These are phyloP conservation scores for Colletotrichum gigasporum DNA, from an alignment of 2,329 filamentous ascomycete genomes.

Conservation along the genomic window DNA sequence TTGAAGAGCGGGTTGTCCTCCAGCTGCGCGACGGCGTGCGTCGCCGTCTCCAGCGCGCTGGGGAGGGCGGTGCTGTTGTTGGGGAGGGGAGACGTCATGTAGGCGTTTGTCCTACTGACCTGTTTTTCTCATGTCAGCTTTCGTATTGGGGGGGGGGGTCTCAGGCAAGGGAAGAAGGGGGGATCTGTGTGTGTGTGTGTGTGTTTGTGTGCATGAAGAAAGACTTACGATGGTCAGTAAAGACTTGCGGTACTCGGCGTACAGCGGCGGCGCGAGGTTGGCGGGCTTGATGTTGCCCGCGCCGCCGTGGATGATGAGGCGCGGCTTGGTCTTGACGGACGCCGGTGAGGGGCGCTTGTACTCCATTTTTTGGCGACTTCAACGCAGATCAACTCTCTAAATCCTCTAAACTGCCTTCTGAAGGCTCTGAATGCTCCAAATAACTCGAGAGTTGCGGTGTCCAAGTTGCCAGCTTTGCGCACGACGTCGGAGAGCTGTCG, in stretches of 20 bases:
- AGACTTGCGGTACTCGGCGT: constrained; percentile 65
- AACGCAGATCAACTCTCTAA: no score
- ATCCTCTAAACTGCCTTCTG: no score
- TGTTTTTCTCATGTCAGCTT: constrained; percentile 34
- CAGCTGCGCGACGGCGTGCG: constrained; percentile 77
- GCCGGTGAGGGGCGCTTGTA: constrained; percentile 42
- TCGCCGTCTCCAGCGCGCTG: constrained; percentile 77
- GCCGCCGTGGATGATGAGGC: constrained; percentile 77
- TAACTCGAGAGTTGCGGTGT: no score
- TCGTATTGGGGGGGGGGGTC: not conserved
- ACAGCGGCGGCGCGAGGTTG: constrained; percentile 66
- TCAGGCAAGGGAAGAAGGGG: no score
- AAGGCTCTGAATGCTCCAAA: no score
- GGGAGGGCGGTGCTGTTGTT: constrained; percentile 42
- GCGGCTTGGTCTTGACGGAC: constrained; percentile 53
- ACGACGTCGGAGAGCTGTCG: not conserved
- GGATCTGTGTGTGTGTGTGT: no score
- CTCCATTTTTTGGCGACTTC: constrained; percentile 50
- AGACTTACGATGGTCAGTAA: constrained; percentile 69
- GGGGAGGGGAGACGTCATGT: constrained; percentile 51
- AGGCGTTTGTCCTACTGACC: constrained; percentile 55
- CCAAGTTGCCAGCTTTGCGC: not conserved
- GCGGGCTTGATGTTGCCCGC: constrained; percentile 74
- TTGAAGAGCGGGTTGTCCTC: constrained; percentile 89
- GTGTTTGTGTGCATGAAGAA: no score